Conservation (phyloP, 192 early-diverging fungal species). For the Lobosporangium transversale region DNA sequence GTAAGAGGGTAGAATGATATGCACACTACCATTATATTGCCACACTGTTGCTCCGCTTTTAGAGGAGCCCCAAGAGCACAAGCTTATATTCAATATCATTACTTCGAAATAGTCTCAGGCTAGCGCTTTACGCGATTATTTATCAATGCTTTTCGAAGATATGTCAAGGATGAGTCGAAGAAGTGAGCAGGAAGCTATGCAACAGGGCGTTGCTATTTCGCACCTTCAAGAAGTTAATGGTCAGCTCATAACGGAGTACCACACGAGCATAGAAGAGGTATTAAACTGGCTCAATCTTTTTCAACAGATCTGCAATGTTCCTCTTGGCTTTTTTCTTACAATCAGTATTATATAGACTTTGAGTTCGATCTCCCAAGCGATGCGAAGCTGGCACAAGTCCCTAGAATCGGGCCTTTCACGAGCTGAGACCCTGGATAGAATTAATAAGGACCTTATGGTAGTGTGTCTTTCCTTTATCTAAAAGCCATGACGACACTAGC, state of each 20-base stretch:
- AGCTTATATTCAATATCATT: no score
- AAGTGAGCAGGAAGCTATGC: not conserved
- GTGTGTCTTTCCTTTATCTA: not conserved
- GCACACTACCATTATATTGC: not conserved
- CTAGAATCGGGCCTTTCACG: not conserved
- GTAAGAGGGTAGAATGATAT: not conserved
- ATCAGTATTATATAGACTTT: conserved; percentile 1
- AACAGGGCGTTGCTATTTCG: conserved; percentile 16
- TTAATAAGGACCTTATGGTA: conserved; percentile 11
- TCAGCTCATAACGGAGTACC: conserved; percentile 2
- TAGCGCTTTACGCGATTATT: not conserved
- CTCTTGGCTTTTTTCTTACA: no score
- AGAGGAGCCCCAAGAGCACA: not conserved
- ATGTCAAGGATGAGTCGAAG: not conserved
- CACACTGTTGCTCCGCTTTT: not conserved
- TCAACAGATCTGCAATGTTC: no score
- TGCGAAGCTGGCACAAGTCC: conserved; percentile 3
- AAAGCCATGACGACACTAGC: not conserved
- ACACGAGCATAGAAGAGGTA: conserved; percentile 4
- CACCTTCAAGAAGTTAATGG: conserved; percentile 4
- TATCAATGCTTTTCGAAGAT: conserved; percentile 1
- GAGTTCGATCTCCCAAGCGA: not conserved
- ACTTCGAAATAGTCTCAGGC: conserved; percentile 12
- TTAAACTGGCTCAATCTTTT: no score
- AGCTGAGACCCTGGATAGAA: not conserved